Conservation (phyloP, 345 rosid species). For the Eucalyptus curtisii region DNA sequence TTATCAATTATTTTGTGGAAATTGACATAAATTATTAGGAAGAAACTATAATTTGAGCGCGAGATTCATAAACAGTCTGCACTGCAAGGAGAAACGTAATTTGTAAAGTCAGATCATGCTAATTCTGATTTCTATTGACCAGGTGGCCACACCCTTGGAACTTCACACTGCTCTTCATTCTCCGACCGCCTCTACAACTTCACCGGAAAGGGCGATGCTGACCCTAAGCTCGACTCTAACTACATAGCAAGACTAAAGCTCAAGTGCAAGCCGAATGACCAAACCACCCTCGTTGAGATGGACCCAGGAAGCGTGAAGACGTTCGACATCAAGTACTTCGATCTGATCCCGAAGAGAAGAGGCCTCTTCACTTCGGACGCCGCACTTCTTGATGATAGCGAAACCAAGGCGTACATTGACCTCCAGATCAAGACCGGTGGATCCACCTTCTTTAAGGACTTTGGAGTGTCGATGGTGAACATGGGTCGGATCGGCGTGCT, state of each 20-base stretch:
- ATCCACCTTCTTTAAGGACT: constrained; percentile 39
- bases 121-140: neutral
- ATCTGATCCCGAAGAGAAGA: constrained; percentile 34
- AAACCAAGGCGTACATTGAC: constrained; percentile 32
- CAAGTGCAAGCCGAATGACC: constrained; percentile 34
- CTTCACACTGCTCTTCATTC: constrained; percentile 43
- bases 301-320: constrained; percentile 59
- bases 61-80: neutral
- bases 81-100: neutral
- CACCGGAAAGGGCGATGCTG: constrained; percentile 48
- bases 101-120: neutral
- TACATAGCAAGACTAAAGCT: constrained; percentile 6
- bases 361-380: constrained; percentile 52
- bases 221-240: constrained; percentile 32
- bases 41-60: neutral
- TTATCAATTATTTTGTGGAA: neutral
- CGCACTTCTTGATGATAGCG: constrained; percentile 30
- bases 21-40: neutral
- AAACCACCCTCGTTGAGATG: constrained; percentile 40
- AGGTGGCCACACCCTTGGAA: constrained; percentile 63
- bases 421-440: neutral
- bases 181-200: constrained; percentile 46
- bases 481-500: constrained; percentile 57
- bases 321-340: constrained; percentile 37
- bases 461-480: constrained; percentile 49